These are phyloP conservation scores for Xylaria sp. DNA, from an alignment of 2,329 filamentous ascomycete species.

Conservation along the genomic window DNA sequence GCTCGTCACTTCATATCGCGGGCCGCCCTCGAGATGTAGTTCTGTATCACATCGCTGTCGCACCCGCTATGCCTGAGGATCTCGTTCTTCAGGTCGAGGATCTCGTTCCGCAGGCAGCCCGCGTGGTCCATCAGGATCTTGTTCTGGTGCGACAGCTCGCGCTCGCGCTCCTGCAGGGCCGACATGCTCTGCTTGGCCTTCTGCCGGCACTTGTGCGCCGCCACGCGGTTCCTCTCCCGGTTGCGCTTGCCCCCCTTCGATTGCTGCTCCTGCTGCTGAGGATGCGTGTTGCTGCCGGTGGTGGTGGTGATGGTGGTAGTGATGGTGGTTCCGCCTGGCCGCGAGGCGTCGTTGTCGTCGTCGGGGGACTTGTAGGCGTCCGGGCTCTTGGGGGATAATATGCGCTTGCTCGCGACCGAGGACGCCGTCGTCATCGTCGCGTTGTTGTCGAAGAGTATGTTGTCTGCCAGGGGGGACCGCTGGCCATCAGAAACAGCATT, in stretches of 20 bases:
- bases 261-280: too few species aligned
- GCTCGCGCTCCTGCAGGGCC: slow-evolving; percentile 45
- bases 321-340: too few species aligned
- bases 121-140: slow-evolving; percentile 29
- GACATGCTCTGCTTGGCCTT: slow-evolving; percentile 58
- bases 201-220: slow-evolving; percentile 57
- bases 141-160: slow-evolving; percentile 30
- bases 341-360: too few species aligned
- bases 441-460: too few species aligned
- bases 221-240: slow-evolving; percentile 51
- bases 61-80: slow-evolving; percentile 36
- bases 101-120: slow-evolving; percentile 30
- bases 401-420: too few species aligned
- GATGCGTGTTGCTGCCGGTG: too few species aligned
- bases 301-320: too few species aligned
- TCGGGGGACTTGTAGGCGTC: too few species aligned
- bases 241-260: neutral
- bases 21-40: slow-evolving; percentile 18
- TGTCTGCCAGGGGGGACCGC: too few species aligned
- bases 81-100: slow-evolving; percentile 35
- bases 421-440: too few species aligned
- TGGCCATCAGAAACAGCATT: too few species aligned
- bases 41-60: slow-evolving; percentile 30
- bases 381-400: too few species aligned
- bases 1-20: neutral